These are phyloP conservation scores for Aspergillus coremiiformis DNA, from an alignment of 495 filamentous ascomycete species.

Conservation along the genomic window DNA sequence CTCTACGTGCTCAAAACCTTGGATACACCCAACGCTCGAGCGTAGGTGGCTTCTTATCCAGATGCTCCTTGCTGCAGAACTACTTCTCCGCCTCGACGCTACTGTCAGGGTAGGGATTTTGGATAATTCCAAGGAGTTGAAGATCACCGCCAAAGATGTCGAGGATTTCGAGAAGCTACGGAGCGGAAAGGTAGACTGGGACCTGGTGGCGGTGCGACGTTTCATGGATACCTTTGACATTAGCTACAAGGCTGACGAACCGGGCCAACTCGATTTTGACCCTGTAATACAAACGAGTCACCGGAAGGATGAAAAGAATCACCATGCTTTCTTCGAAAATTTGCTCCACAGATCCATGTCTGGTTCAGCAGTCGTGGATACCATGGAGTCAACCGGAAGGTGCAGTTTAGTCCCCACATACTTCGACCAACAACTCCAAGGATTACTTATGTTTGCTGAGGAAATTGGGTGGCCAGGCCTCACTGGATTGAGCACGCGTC, in stretches of 20 bases:
- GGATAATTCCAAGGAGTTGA: conserved; percentile 40
- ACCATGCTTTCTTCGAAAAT: conserved; percentile 22
- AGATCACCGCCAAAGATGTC: conserved; percentile 52
- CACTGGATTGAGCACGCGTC: conserved; percentile 24
- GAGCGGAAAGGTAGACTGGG: conserved; percentile 69
- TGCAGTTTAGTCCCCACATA: conserved; percentile 33
- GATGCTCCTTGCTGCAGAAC: conserved; percentile 67
- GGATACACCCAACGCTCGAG: conserved; percentile 39
- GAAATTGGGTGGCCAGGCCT: conserved; percentile 44
- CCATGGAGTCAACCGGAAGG: conserved; percentile 29
- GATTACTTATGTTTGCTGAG: conserved; percentile 44
- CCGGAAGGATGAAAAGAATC: conserved; percentile 21
- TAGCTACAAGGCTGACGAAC: conserved; percentile 3
- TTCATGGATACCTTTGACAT: conserved; percentile 67
- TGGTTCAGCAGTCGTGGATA: neutral
- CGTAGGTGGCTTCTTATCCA: conserved; percentile 77
- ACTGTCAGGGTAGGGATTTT: conserved; percentile 49
- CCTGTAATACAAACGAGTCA: neutral
- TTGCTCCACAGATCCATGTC: conserved; percentile 18
- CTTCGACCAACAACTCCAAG: conserved; percentile 40
- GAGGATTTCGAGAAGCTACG: conserved; percentile 56
- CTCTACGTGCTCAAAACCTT: conserved; percentile 26
- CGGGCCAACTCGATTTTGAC: neutral
- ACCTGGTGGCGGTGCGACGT: conserved; percentile 62
- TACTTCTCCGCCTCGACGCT: conserved; percentile 67